A percentile compares a stretch with the other conserved stretches of the same genome.
Conservation (phyloP, 768 basidiomycete species). For the Amanita subjunquillea region DNA sequence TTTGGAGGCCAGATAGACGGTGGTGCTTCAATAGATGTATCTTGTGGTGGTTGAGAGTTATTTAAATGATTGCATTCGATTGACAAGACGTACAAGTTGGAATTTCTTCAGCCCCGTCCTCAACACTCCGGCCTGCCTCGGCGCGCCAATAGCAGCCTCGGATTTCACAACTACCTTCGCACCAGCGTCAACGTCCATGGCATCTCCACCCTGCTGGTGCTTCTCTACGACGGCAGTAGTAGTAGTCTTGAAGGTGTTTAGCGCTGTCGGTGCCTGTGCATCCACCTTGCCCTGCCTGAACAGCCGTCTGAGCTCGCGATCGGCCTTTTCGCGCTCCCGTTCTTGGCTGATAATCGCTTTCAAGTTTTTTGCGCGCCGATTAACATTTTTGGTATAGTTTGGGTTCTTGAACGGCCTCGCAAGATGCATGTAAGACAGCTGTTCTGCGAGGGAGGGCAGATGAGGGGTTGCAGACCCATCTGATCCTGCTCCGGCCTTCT, state of each 20-base stretch:
- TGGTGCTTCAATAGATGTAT: conserved; percentile 76
- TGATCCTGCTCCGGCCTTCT: conserved; percentile 23
- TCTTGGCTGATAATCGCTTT: conserved; percentile 74
- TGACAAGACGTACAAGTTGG: conserved; percentile 51
- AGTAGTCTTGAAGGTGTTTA: neutral
- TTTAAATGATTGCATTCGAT: neutral
- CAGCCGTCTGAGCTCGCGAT: conserved; percentile 46
- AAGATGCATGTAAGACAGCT: conserved; percentile 59
- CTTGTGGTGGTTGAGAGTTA: conserved; percentile 22
- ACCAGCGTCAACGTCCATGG: conserved; percentile 48
- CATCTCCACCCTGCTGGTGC: conserved; percentile 10
- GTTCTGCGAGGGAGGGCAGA: conserved; percentile 39
- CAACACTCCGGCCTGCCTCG: neutral
- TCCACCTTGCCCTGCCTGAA: conserved; percentile 30
- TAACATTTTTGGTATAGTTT: conserved; percentile 56
- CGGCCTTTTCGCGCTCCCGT: conserved; percentile 63
- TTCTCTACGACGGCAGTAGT: too few species aligned
- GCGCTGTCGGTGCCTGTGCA: neutral
- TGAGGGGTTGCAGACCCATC: conserved; percentile 36
- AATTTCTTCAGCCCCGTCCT: conserved; percentile 41
- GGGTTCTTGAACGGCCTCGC: conserved; percentile 76
- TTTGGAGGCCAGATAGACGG: conserved; percentile 70
- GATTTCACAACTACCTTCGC: conserved; percentile 6
- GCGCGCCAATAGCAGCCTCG: neutral
- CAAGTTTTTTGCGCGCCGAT: conserved; percentile 67